These are phyloP conservation scores for Coemansia sp. DNA, from an alignment of 192 early-diverging fungal species.

Conservation along the genomic window DNA sequence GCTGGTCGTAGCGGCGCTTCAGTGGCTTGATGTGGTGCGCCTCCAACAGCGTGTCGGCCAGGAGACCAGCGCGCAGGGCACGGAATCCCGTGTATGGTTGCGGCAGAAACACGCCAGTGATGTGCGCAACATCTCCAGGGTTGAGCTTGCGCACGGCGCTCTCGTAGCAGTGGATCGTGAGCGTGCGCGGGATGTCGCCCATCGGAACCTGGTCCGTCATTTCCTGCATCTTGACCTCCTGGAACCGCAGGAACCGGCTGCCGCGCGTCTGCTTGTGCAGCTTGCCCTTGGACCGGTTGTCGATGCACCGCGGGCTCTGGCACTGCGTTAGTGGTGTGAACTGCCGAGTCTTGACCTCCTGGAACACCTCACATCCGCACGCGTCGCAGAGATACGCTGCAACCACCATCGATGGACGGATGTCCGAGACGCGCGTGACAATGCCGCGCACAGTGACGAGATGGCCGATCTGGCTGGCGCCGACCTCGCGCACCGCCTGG, in stretches of 20 bases:
- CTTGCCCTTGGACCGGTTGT: constrained; percentile 76
- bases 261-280: constrained; percentile 90
- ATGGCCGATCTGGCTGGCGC: constrained; percentile 76
- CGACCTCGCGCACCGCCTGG: constrained; percentile 84
- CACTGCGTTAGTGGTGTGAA: constrained; percentile 84
- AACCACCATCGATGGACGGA: constrained; percentile 88
- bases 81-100: constrained; percentile 92
- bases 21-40: constrained; percentile 81
- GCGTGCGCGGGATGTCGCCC: constrained; percentile 95
- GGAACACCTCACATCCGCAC: constrained; percentile 95
- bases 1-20: constrained; percentile 90
- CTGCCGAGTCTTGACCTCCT: constrained; percentile 77
- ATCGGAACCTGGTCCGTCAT: constrained; percentile 98
- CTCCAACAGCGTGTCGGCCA: constrained; percentile 95
- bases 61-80: constrained; percentile 83
- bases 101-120: constrained; percentile 88
- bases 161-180: constrained; percentile 89
- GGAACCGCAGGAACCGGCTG: constrained; percentile 90
- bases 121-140: constrained; percentile 84
- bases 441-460: constrained; percentile 89
- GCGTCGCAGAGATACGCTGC: constrained; percentile 90
- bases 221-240: constrained; percentile 97
- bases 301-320: constrained; percentile 73
- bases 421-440: constrained; percentile 90
- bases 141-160: constrained; percentile 73